Evolutionary conservation across 352 stramenopile species (phyloP), one percentile per base, ranked within the genome.

Genomic region (Globisporangium orthogonon): DNA sequence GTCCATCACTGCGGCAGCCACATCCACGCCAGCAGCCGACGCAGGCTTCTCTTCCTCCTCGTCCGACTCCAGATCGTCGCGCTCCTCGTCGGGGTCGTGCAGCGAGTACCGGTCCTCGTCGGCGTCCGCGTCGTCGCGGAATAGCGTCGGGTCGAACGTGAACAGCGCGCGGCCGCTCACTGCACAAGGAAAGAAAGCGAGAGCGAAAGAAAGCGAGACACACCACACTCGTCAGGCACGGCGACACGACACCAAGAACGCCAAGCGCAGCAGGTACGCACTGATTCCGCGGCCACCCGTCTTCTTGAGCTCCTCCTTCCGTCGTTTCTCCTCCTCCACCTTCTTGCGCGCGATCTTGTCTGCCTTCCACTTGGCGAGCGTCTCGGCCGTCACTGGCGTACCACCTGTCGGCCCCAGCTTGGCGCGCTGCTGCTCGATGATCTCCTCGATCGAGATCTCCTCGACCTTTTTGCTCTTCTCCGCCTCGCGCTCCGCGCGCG

Each of bases 151-250:
- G 61, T 97, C 87, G 73, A 74, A 96, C 37, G 86, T 88, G 72
- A 97, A 97, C 65, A 97, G 65, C 35, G 87, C 86, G 74, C 88
- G 82, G 74, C 89, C 89, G 83, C 84, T 96, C 77, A 97, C 84
- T 90, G 55, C 56, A 65, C 55, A 48, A 49, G 28, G 59, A 23
- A 23, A 23, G 23, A 23, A 23, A 53, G 28, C 33, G 50, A 50
- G 52, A 53, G 30, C 56, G 40, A 50, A 69, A 57, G n/a, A 74
- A 11, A 50, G 11, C 59, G 23, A 61, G 52, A 23, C 39, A 63
- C 6, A 45, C 43, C 15, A 44, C 35, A 52, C 37, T 58, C 39
- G 28, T 50, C 61, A 40, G 46, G 48, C 59, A 63, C 41, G 23
- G 1, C 17, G 29, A 45, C 18, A 50, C 14, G 64, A 54, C 7